Evolutionary conservation across 306 rosid species (phyloP).

Genomic region (Argentina anserina): DNA sequence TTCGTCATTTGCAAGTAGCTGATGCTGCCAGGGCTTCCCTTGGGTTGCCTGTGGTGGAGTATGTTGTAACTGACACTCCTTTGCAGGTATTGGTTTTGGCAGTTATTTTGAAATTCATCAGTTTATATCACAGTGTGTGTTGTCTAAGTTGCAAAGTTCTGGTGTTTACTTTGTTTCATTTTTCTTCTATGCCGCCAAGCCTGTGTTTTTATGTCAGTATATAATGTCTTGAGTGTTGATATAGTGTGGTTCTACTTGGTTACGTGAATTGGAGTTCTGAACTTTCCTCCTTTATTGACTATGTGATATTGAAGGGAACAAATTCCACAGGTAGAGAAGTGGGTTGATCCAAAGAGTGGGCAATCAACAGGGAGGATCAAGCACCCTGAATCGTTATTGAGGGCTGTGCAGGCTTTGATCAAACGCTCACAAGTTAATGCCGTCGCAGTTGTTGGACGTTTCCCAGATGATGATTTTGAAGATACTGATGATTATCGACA

Average conservation of each 20-base stretch:
- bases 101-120: neutral
- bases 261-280: neutral
- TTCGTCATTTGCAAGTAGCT: constrained; percentile 84
- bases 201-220: constrained; percentile 1
- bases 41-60: constrained; percentile 80
- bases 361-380: constrained; percentile 80
- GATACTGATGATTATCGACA: constrained; percentile 70
- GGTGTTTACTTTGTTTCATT: neutral
- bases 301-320: constrained; percentile 22
- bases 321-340: constrained; percentile 70
- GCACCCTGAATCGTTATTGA: constrained; percentile 70
- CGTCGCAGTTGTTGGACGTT: constrained; percentile 84
- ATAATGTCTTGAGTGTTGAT: neutral
- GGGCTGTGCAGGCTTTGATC: constrained; percentile 59
- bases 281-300: constrained; percentile 10
- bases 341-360: constrained; percentile 76
- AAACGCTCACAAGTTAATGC: constrained; percentile 62
- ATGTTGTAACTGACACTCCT: constrained; percentile 70
- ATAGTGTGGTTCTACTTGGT: constrained; percentile 8
- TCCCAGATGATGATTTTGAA: constrained; percentile 70
- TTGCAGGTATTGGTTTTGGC: constrained; percentile 45
- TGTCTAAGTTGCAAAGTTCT: neutral
- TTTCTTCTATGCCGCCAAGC: constrained; percentile 7
- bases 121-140: neutral
- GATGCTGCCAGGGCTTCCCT: constrained; percentile 92